Percentiles rank a stretch among this genome's conserved stretches.
phyloP scores from a whole-genome alignment of 495 filamentous ascomycete species.

The Clohesyomyces aquaticus region DNA sequence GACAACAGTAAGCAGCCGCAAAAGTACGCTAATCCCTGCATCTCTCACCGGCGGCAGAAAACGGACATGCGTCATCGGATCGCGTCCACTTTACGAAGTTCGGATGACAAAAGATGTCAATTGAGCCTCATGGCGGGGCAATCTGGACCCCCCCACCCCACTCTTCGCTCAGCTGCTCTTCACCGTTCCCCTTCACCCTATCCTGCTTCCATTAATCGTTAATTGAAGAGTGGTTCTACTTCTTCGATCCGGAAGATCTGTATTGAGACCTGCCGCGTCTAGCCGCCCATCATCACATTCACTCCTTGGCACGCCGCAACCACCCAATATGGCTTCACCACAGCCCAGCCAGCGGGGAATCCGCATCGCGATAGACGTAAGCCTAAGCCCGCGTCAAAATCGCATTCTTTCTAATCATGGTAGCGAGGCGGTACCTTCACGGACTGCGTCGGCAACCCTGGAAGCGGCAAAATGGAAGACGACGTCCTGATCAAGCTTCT shows the following conservation, averaged over 20 bases:
- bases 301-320: background rate
- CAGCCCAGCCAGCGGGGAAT: constrained; percentile 40
- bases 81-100: no score
- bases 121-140: background rate
- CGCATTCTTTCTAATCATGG: background rate
- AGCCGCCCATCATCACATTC: background rate
- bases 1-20: no score
- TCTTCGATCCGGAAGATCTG: no score
- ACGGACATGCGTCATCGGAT: background rate
- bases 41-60: background rate
- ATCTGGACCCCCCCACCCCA: background rate
- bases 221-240: no score
- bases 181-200: background rate
- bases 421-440: constrained; percentile 68
- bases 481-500: constrained; percentile 58
- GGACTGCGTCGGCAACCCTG: constrained; percentile 60
- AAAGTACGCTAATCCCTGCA: no score
- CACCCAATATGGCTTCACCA: constrained; percentile 18
- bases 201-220: background rate
- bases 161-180: background rate
- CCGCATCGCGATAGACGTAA: constrained; percentile 50
- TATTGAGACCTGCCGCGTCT: no score
- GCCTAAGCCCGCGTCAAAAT: background rate
- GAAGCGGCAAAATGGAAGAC: constrained; percentile 54
- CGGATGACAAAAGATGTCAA: background rate